Base-by-base conservation (phyloP, 495 filamentous ascomycete species). In the Penicilliopsis zonata region DNA sequence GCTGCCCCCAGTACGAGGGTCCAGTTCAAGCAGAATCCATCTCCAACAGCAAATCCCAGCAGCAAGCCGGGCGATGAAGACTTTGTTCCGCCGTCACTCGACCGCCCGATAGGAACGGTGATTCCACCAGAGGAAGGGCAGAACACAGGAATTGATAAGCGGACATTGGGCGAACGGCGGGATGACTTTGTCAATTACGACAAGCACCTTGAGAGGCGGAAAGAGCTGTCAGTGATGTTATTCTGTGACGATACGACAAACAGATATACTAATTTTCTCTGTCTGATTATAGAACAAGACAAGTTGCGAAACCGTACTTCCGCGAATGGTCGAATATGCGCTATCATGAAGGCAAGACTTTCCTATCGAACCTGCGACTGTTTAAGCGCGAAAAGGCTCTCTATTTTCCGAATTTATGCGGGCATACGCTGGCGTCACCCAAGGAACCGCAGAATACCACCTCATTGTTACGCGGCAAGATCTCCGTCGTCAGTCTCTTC, bases 391-490 rank as follows among this genome's bases (percentile, higher is more conserved):
- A 85, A 18, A 65, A 71, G 7, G 74, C 87, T 9, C 74, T 94
- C 18, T 94, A 78, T 62, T 95, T 99, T 67, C 92, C 90, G 17
- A 99, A 99, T 56, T 58, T 99, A 25, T 59, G 66, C 44, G 90
- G 90, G 3, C 63, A 63, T 23, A 94, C 90, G 3, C 65, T 95
- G 6, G 58, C 62, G 6, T 59, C 59, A 0, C 50, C 56, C 45
- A 67, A 49, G 31, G 44, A 47, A 41, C 57, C 47, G 2, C 54
- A 64, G 31, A 72, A 92, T 57, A 94, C 86, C 9, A 92, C 84
- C 3, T 58, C 70, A 2, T 43, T 78, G 8, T 62, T 96, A 23
- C 57, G 65, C 33, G 83, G 78, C 30, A 76, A 69, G 39, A 66
- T 92, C 13, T 77, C 76, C 1, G 59, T 96, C 37, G 82, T 98